These are phyloP conservation scores for Cruciata laevipes DNA, from an alignment of 257 asterid species.

Conservation along the genomic window DNA sequence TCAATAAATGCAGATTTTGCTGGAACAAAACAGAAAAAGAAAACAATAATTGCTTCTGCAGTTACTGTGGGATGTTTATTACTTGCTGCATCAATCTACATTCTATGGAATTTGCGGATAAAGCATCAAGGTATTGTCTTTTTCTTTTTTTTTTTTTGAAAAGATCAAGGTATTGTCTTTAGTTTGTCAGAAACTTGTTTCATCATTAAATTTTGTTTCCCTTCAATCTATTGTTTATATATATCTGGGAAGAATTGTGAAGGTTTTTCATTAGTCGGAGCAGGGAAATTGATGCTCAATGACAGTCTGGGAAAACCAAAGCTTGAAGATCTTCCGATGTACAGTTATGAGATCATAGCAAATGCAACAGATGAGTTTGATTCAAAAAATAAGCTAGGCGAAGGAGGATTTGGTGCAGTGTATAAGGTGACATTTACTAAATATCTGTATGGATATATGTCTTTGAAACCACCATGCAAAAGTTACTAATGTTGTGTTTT, in stretches of 20 bases:
- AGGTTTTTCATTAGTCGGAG: neutral
- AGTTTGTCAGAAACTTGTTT: neutral
- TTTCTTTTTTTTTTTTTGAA: too few relatives aligned
- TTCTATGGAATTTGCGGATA: neutral
- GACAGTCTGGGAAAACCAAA: neutral
- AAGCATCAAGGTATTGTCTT: neutral
- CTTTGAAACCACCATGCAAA: neutral
- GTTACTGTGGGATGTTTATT: neutral
- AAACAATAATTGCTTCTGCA: neutral
- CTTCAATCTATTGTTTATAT: neutral
- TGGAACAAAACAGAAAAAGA: neutral
- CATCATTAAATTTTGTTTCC: neutral
- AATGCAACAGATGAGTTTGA: constrained; percentile 45
- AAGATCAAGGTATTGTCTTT: neutral
- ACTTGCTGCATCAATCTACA: neutral
- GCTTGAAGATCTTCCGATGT: constrained; percentile 13
- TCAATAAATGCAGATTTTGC: neutral
- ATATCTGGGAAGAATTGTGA: neutral
- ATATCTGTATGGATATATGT: too few relatives aligned
- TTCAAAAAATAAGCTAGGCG: constrained; percentile 34
- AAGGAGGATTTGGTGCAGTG: constrained; percentile 68
- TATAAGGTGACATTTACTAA: constrained; percentile 30
- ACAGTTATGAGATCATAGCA: constrained; percentile 24
- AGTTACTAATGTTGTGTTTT: neutral
- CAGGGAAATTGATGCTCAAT: neutral